Percentiles rank a stretch among this genome's conserved stretches.
phyloP scores from a whole-genome alignment of 106 monocot genomes.

The Dendrobium officinale region DNA sequence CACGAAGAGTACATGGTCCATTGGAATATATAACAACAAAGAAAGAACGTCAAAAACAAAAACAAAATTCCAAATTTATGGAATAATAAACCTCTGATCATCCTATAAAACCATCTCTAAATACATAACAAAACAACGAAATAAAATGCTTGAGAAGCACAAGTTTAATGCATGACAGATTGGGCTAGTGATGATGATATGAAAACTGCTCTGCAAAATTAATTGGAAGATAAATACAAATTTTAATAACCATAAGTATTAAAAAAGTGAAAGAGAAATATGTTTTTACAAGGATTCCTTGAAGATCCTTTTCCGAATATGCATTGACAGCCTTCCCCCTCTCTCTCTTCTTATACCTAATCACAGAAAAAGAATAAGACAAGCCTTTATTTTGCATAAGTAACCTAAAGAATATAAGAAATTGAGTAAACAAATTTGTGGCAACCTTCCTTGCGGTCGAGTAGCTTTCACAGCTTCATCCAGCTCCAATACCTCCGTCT shows the following conservation, averaged over 20 bases:
- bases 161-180: background rate
- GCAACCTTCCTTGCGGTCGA: slow-evolving; percentile 91
- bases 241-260: background rate
- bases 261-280: background rate
- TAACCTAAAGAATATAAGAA: background rate
- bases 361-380: slow-evolving; percentile 6
- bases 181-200: background rate
- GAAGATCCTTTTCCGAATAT: slow-evolving; percentile 79
- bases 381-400: background rate
- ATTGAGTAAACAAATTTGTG: background rate
- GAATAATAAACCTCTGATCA: background rate
- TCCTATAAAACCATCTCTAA: background rate
- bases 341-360: slow-evolving; percentile 96
- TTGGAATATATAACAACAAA: background rate
- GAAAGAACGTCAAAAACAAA: background rate
- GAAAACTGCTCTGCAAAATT: background rate
- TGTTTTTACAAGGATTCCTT: slow-evolving; percentile 82
- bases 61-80: background rate
- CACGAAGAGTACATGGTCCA: background rate
- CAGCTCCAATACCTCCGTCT: slow-evolving; percentile 18
- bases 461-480: slow-evolving; percentile 43
- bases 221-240: slow-evolving; percentile 1
- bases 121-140: background rate
- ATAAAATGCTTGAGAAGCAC: background rate
- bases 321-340: slow-evolving; percentile 62